Base-by-base conservation (phyloP, 1,284 basidiomycete genomes). In the Naganishia liquefaciens region DNA sequence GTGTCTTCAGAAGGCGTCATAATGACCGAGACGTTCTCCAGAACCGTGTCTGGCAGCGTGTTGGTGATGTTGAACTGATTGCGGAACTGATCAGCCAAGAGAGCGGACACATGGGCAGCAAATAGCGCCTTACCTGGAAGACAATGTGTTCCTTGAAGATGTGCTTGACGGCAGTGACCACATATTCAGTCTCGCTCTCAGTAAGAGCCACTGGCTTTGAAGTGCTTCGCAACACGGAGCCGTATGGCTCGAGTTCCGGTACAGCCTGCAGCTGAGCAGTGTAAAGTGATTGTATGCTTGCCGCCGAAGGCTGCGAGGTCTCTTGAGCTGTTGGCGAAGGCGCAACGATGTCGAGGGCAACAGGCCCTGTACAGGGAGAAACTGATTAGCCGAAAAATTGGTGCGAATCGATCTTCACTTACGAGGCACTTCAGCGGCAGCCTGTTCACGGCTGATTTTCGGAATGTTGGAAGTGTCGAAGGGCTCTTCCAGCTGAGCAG, bases 151-250 rank as follows among this genome's bases (percentile, higher is more conserved):
- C 91, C 76, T 88, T 88, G 85, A 93, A 99, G 63, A 98, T 85
- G 78, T 99, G 96, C 82, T 98, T 99, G 79, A 97, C 91, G 70
- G 90, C 93, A 17, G 89, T 87, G 63, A 98, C 95, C 72, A 96
- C 93, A 76, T 99, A 99, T 80, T 99, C 96, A 7, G 94, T 99
- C 80, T 98, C 96, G 75, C 86, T 88, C 81, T 99, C 96, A 33
- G 96, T 99, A 66, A 99, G 87, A 72, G 89, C 89, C 37, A 85
- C 81, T 7, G 89, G 88, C 75, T 88, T 91, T 54, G 84, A 71
- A 67, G 88, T 91, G 81, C 92, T 96, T 81, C 90, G 92, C 74
- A 96, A 84, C 54, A 96, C 86, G 53, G 88, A 80, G 5, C 95
- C 96, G 78, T 97, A 99, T 21, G 82, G 80, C 15, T 85, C 85